Evolutionary conservation across 148 eudicot genomes (phyloP).

Genomic region (Polygonum maritimum): DNA sequence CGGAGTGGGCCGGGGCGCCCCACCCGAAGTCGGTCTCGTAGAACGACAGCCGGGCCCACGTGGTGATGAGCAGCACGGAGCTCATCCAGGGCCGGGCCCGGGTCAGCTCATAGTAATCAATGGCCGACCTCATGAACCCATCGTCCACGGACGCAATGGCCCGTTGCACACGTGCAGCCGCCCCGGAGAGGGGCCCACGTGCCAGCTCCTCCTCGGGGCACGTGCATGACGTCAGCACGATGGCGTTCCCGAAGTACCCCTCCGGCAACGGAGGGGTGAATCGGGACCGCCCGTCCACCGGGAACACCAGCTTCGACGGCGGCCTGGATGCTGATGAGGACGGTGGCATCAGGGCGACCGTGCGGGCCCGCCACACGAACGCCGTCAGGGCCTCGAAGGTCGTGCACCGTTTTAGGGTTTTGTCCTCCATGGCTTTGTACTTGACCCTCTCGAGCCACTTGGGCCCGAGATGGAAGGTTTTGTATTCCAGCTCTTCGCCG

Average conservation of each 20-base stretch:
- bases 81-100: constrained; percentile 35
- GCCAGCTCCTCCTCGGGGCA: constrained; percentile 31
- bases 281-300: constrained; percentile 42
- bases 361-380: constrained; percentile 45
- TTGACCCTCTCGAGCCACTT: constrained; percentile 27
- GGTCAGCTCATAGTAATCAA: constrained; percentile 38
- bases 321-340: constrained; percentile 5
- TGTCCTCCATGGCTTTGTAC: constrained; percentile 30
- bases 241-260: constrained; percentile 47
- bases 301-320: constrained; percentile 33
- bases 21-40: constrained; percentile 50
- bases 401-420: constrained; percentile 24
- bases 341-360: constrained; percentile 16
- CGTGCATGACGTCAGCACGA: constrained; percentile 28
- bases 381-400: constrained; percentile 45
- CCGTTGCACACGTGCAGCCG: constrained; percentile 26
- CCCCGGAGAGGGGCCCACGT: constrained; percentile 22
- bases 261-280: constrained; percentile 34
- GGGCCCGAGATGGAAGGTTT: constrained; percentile 29
- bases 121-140: constrained; percentile 40
- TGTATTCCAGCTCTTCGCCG: constrained; percentile 12
- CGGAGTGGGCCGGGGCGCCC: constrained; percentile 38
- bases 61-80: constrained; percentile 35
- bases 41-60: constrained; percentile 42
- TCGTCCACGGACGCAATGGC: constrained; percentile 30